phyloP scores from a whole-genome alignment of 1,139 yeast genomes.

The Pichia cactophila region DNA sequence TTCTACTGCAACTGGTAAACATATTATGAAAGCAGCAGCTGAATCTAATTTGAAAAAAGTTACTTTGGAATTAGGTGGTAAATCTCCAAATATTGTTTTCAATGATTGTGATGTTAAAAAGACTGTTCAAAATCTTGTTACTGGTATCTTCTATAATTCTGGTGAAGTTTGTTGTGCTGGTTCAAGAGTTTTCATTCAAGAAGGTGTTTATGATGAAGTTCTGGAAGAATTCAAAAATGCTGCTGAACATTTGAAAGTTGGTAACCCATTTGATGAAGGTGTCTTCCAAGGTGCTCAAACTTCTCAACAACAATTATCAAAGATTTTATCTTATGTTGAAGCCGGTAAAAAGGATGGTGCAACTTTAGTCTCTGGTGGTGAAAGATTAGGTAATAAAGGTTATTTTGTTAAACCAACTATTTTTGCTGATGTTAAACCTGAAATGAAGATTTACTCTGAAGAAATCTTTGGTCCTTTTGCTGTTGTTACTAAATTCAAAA shows the following conservation, averaged over 20 bases:
- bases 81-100: conserved; percentile 72
- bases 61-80: conserved; percentile 80
- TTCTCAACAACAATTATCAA: conserved; percentile 61
- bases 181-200: conserved; percentile 74
- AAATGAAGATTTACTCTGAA: conserved; percentile 52
- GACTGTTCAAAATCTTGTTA: conserved; percentile 51
- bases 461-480: conserved; percentile 76
- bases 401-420: conserved; percentile 63
- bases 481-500: conserved; percentile 54
- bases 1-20: conserved; percentile 68
- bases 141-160: conserved; percentile 68
- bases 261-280: conserved; percentile 64
- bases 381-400: conserved; percentile 51
- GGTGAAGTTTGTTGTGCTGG: conserved; percentile 89
- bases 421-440: conserved; percentile 54
- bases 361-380: conserved; percentile 54
- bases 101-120: conserved; percentile 60
- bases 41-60: conserved; percentile 63
- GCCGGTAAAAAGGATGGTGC: conserved; percentile 65
- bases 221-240: conserved; percentile 51
- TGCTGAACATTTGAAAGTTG: conserved; percentile 53
- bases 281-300: conserved; percentile 70
- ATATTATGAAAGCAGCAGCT: conserved; percentile 64
- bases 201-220: conserved; percentile 60
- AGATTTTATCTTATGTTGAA: conserved; percentile 61